Evolutionary conservation across 257 asterid genomes (phyloP).

Genomic region (Linderniella brevidens): DNA sequence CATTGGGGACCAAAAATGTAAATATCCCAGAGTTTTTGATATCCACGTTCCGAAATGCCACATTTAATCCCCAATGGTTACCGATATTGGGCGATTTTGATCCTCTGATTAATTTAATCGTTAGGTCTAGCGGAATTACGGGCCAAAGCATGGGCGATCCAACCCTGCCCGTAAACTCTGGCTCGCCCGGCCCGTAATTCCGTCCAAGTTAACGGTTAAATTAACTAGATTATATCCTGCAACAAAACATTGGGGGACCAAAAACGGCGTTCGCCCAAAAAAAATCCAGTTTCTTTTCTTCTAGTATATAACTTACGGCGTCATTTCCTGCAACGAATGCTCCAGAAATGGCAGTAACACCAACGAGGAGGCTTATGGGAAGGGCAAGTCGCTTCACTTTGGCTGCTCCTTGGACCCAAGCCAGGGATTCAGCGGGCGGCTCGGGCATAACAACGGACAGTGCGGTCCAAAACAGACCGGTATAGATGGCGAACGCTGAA

Average conservation of each 20-base stretch:
- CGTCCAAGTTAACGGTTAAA: too few species aligned
- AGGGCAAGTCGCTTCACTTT: conserved; percentile 65
- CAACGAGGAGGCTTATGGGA: conserved; percentile 75
- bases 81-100: too few species aligned
- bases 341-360: conserved; percentile 81
- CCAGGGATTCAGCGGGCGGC: conserved; percentile 70
- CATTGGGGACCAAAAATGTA: too few species aligned
- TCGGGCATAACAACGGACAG: conserved; percentile 93
- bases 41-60: too few species aligned
- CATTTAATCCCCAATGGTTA: too few species aligned
- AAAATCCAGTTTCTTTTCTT: too few species aligned
- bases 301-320: conserved; percentile 39
- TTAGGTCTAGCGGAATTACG: not conserved
- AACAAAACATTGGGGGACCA: too few species aligned
- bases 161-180: too few species aligned
- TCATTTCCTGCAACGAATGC: conserved; percentile 99
- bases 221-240: too few species aligned
- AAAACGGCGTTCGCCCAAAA: too few species aligned
- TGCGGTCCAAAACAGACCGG: conserved; percentile 90
- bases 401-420: conserved; percentile 85
- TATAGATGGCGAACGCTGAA: conserved; percentile 74
- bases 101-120: conserved; percentile 9
- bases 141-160: conserved; percentile 6
- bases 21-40: too few species aligned
- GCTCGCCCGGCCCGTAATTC: too few species aligned